phyloP scores from a whole-genome alignment of 2,329 filamentous ascomycete genomes.

The Ophiostoma montium region DNA sequence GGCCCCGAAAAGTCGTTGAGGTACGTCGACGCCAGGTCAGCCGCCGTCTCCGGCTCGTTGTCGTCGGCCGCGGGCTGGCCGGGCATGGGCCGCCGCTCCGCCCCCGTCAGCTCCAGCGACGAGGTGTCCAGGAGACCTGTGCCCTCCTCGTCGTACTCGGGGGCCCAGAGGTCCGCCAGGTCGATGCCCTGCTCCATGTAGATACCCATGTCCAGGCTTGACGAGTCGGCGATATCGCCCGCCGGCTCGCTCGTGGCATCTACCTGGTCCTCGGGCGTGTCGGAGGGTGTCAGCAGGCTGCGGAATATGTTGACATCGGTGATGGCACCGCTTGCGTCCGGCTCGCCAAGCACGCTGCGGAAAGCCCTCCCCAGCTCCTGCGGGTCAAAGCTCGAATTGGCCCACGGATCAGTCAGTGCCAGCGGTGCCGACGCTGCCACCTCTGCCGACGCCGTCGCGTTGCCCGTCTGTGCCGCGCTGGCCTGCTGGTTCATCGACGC shows the following conservation, averaged over 20 bases:
- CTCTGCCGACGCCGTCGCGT: too few species aligned
- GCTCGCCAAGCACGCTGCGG: constrained; percentile 20
- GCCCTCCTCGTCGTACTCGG: constrained; percentile 29
- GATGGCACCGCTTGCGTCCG: constrained; percentile 31
- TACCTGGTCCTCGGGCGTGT: constrained; percentile 51
- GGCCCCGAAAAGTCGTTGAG: constrained; percentile 26
- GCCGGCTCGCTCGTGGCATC: constrained; percentile 42
- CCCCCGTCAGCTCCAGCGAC: not conserved
- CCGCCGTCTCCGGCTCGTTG: constrained; percentile 10
- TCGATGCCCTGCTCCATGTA: constrained; percentile 35
- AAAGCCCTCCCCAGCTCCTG: constrained; percentile 32
- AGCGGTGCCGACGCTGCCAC: constrained; percentile 5
- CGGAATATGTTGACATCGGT: constrained; percentile 40
- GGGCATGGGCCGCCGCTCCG: constrained; percentile 16
- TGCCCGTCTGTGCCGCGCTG: constrained; percentile 24
- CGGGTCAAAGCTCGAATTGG: constrained; percentile 36
- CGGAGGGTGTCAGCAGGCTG: constrained; percentile 40
- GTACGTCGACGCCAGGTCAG: constrained; percentile 9
- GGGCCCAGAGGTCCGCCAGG: not conserved
- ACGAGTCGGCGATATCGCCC: constrained; percentile 45
- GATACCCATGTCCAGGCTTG: constrained; percentile 36
- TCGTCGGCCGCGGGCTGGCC: constrained; percentile 15
- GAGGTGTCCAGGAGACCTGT: constrained; percentile 30
- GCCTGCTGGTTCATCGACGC: constrained; percentile 35
- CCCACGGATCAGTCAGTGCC: constrained; percentile 16